Evolutionary conservation across 305 asterid genomes (phyloP).

Genomic region (Caryopteris hybrid): DNA sequence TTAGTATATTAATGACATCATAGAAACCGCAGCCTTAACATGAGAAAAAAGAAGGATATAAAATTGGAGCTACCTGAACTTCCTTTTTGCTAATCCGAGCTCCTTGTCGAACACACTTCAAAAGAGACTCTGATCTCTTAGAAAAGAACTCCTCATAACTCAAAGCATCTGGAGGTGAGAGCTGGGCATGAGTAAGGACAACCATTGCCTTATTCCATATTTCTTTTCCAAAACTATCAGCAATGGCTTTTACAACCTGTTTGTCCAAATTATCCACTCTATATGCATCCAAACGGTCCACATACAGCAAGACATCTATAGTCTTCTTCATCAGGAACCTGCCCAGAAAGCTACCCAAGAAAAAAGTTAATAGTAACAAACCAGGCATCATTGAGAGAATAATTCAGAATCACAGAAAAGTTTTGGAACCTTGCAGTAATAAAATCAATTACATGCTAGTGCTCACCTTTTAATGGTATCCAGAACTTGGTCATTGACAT

Average conservation of each 20-base stretch:
- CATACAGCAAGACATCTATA: constrained; percentile 87
- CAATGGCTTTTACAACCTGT: constrained; percentile 83
- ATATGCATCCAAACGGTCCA: constrained; percentile 93
- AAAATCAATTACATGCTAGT: neutral
- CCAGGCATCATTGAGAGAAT: neutral
- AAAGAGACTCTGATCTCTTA: constrained; percentile 79
- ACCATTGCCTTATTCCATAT: constrained; percentile 80
- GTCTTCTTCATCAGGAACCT: constrained; percentile 89
- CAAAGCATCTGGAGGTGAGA: constrained; percentile 97
- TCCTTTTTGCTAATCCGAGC: constrained; percentile 64
- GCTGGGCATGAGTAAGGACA: constrained; percentile 97
- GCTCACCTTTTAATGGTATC: constrained; percentile 76
- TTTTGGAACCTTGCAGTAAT: neutral
- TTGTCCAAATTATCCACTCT: constrained; percentile 93
- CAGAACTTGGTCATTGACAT: constrained; percentile 70
- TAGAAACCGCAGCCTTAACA: neutral
- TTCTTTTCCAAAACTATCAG: constrained; percentile 79
- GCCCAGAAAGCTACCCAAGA: constrained; percentile 37
- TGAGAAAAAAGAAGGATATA: neutral
- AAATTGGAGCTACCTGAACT: constrained; percentile 34
- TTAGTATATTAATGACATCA: neutral
- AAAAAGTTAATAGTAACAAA: neutral
- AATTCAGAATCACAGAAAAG: neutral
- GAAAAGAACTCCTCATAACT: constrained; percentile 76
- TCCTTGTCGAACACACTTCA: constrained; percentile 74